Percentiles rank a stretch among this genome's conserved stretches.
Conservation (phyloP, 305 asterid genomes). For the Fraxinus greggii region DNA sequence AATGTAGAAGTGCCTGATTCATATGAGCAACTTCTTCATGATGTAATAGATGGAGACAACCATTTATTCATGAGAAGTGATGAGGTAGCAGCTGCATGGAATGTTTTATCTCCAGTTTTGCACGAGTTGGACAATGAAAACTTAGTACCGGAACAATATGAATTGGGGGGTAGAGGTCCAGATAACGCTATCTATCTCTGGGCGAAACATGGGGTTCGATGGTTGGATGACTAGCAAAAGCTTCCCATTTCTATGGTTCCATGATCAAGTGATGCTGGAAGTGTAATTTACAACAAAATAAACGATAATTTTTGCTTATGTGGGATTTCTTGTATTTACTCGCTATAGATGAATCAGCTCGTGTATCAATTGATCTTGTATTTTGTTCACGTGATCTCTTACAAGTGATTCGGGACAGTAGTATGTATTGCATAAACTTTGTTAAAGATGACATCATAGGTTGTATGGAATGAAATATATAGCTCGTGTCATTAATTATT, state of each 20-base stretch:
- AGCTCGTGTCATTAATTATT: too few species aligned
- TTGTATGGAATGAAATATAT: neutral
- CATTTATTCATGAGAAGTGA: slow-evolving; percentile 56
- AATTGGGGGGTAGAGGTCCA: slow-evolving; percentile 46
- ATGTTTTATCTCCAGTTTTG: slow-evolving; percentile 41
- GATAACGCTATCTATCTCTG: slow-evolving; percentile 41
- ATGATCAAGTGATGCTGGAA: neutral
- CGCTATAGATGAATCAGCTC: neutral
- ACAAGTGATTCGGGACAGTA: neutral
- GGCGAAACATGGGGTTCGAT: slow-evolving; percentile 44
- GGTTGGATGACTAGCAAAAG: slow-evolving; percentile 38
- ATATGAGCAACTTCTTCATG: slow-evolving; percentile 52
- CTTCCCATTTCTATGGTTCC: neutral
- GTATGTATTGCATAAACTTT: neutral
- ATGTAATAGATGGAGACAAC: slow-evolving; percentile 51
- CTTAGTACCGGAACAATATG: slow-evolving; percentile 32
- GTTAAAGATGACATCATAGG: neutral
- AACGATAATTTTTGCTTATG: neutral
- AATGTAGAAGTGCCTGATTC: slow-evolving; percentile 41
- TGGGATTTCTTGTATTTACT: neutral
- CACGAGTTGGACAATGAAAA: slow-evolving; percentile 36
- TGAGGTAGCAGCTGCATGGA: slow-evolving; percentile 52
- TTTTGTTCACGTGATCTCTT: neutral
- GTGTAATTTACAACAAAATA: neutral
- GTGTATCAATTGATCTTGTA: neutral